phyloP scores from a whole-genome alignment of 768 basidiomycete species.

The Neoboletus brunneissimus region DNA sequence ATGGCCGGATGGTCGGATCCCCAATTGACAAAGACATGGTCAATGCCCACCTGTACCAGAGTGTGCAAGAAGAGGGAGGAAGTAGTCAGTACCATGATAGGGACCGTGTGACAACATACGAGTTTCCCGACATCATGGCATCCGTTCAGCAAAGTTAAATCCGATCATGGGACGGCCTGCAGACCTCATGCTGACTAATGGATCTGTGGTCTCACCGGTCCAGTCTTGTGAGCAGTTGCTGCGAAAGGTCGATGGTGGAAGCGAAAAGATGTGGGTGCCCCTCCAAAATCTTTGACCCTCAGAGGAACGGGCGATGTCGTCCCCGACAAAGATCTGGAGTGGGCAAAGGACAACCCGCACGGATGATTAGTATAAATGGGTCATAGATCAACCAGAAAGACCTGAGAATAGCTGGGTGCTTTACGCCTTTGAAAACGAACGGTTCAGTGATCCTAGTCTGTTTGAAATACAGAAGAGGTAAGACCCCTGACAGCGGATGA shows the following conservation, averaged over 20 bases:
- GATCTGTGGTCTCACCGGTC: not conserved
- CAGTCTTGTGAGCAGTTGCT: not conserved
- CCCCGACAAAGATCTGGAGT: not conserved
- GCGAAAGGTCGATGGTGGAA: too few relatives aligned
- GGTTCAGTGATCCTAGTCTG: not conserved
- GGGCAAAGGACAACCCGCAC: not conserved
- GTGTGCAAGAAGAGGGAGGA: slow-evolving; percentile 61
- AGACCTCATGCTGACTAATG: not conserved
- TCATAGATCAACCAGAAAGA: not conserved
- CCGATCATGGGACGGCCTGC: not conserved
- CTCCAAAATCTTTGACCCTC: not conserved
- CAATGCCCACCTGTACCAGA: slow-evolving; percentile 55
- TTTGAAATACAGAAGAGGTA: not conserved
- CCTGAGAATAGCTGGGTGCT: not conserved
- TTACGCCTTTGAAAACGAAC: not conserved
- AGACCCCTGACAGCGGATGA: not conserved
- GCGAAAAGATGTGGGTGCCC: not conserved
- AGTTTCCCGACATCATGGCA: not conserved
- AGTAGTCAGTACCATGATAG: slow-evolving; percentile 47
- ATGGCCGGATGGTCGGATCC: slow-evolving; percentile 74
- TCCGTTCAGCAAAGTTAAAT: not conserved
- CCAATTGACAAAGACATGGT: slow-evolving; percentile 73
- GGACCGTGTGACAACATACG: not conserved
- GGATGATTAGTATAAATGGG: not conserved
- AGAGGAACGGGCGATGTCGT: not conserved